Evolutionary conservation across 441 rosid genomes (phyloP).

Genomic region (Eutrema salsugineum): DNA sequence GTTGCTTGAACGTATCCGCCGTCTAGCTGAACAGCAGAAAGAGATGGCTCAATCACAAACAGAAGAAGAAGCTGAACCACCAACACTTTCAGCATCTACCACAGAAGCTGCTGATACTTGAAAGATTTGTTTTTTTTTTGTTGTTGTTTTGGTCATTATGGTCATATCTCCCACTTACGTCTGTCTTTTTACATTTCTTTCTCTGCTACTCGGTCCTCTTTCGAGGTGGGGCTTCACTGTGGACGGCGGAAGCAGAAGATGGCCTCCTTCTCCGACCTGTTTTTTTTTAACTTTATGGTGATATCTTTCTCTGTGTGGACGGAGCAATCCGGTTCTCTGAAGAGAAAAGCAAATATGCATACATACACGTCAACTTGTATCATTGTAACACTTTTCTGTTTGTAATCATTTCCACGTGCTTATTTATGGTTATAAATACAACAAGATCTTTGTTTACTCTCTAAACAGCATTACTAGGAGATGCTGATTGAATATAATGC

Average conservation of each 20-base stretch:
- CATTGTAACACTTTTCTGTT: slow-evolving; percentile 22
- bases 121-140: background rate
- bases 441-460: background rate
- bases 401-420: slow-evolving; percentile 14
- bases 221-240: slow-evolving; percentile 32
- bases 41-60: slow-evolving; percentile 40
- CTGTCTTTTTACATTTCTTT: background rate
- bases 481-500: background rate
- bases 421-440: background rate
- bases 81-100: slow-evolving; percentile 32
- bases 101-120: slow-evolving; percentile 40
- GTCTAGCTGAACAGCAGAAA: slow-evolving; percentile 65
- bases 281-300: slow-evolving; percentile 42
- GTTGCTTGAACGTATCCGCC: slow-evolving; percentile 68
- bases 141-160: background rate
- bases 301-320: slow-evolving; percentile 17
- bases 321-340: slow-evolving; percentile 22
- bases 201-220: slow-evolving; percentile 1
- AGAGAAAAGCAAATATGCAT: slow-evolving; percentile 29
- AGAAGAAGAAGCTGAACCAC: slow-evolving; percentile 35
- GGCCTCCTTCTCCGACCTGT: slow-evolving; percentile 43
- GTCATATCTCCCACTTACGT: slow-evolving; percentile 13
- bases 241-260: slow-evolving; percentile 57
- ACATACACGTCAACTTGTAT: slow-evolving; percentile 33
- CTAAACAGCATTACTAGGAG: background rate